Evolutionary conservation across 192 early-diverging fungal species (phyloP).

Genomic region (Backusella liffmaniae): DNA sequence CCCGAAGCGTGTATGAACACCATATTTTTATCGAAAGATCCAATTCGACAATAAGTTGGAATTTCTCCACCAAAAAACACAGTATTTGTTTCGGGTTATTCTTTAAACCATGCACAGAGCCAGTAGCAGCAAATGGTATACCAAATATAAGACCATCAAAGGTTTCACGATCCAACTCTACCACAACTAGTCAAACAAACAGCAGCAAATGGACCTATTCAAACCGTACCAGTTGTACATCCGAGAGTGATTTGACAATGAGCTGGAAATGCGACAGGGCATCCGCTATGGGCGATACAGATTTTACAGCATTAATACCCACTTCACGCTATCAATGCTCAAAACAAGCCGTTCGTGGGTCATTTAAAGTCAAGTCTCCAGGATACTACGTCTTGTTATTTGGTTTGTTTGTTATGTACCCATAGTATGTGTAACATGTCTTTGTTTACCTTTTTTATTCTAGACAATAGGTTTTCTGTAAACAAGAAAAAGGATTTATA

Average conservation of each 20-base stretch:
- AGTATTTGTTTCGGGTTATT: not conserved
- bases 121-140: not conserved
- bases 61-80: not conserved
- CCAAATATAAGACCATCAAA: not conserved
- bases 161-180: not conserved
- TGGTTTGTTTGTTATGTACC: not conserved
- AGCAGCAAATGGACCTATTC: not conserved
- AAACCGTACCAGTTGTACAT: not conserved
- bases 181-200: not conserved
- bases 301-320: not conserved
- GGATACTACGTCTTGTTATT: not conserved
- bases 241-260: not conserved
- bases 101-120: not conserved
- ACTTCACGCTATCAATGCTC: not conserved
- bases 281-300: not conserved
- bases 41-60: not conserved
- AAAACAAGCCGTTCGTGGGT: not conserved
- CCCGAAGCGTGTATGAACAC: not conserved
- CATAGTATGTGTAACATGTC: not conserved
- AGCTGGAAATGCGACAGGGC: not conserved
- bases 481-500: not conserved
- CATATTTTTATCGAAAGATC: not conserved
- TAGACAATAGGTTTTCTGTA: conserved; percentile 3
- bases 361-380: not conserved
- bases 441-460: not conserved